Conservation (phyloP, 2,329 filamentous ascomycete genomes). For the Colletotrichum sp. region DNA sequence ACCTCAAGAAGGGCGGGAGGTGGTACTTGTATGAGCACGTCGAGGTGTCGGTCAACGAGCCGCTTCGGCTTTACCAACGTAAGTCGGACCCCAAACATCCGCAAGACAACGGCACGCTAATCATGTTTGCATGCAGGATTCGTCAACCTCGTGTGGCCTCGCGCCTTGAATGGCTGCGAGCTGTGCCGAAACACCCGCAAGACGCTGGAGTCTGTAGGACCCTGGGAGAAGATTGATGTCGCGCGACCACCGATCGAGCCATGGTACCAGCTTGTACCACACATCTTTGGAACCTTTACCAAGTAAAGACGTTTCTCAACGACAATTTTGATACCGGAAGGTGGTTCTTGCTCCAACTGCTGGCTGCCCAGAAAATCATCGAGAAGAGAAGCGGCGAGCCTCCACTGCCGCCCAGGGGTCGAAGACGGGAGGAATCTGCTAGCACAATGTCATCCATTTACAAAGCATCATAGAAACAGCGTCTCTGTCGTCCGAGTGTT, state of each 20-base stretch:
- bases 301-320: constrained; percentile 40
- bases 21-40: constrained; percentile 72
- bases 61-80: constrained; percentile 57
- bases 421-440: background rate
- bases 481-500: background rate
- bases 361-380: background rate
- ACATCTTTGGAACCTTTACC: constrained; percentile 56
- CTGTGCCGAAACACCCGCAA: constrained; percentile 54
- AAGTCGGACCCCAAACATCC: constrained; percentile 26
- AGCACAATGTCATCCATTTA: background rate
- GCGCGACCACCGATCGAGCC: constrained; percentile 42
- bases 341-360: background rate
- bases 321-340: background rate
- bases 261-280: constrained; percentile 50
- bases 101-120: background rate
- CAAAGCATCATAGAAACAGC: background rate
- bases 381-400: background rate
- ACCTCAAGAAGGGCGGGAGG: constrained; percentile 64
- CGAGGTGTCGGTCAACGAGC: constrained; percentile 38
- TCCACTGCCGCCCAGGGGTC: background rate
- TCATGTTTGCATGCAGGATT: constrained; percentile 39
- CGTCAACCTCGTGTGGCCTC: constrained; percentile 58
- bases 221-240: constrained; percentile 57
- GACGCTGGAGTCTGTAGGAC: constrained; percentile 52
- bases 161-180: constrained; percentile 56